phyloP scores from a whole-genome alignment of 2,329 filamentous ascomycete genomes.

The Coniochaeta sp. region DNA sequence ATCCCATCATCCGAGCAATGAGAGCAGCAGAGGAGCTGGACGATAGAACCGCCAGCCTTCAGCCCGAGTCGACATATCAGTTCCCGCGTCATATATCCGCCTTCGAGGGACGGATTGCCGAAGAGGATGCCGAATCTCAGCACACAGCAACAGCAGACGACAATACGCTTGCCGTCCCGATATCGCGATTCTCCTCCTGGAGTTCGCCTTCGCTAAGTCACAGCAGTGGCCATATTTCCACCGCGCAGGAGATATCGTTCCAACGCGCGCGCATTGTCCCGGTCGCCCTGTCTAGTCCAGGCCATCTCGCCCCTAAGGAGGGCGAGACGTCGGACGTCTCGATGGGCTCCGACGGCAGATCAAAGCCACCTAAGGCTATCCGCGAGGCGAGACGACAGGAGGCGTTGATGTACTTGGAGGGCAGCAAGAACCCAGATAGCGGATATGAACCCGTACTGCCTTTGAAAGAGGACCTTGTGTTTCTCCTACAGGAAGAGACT shows the following conservation, averaged over 20 bases:
- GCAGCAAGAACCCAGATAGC: neutral
- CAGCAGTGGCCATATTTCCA: neutral
- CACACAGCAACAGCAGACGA: constrained; percentile 18
- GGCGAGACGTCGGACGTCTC: neutral
- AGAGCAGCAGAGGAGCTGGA: constrained; percentile 52
- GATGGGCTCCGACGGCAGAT: neutral
- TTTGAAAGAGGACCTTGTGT: neutral
- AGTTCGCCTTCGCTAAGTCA: neutral
- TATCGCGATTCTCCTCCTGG: no score
- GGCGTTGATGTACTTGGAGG: neutral
- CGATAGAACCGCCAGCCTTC: constrained; percentile 46
- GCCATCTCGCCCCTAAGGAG: neutral
- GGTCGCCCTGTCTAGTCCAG: neutral
- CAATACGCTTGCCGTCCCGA: no score
- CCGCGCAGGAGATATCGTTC: neutral
- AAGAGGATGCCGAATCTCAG: neutral
- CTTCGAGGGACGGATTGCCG: no score
- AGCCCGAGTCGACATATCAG: constrained; percentile 33
- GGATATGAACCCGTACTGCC: neutral
- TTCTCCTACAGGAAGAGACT: neutral
- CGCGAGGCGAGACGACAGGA: neutral
- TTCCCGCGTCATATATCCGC: no score
- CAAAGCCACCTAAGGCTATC: neutral
- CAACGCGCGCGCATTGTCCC: neutral
- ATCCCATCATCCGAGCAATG: constrained; percentile 50